Evolutionary conservation across 345 rosid species (phyloP).

Genomic region (Eucalyptus cloeziana): DNA sequence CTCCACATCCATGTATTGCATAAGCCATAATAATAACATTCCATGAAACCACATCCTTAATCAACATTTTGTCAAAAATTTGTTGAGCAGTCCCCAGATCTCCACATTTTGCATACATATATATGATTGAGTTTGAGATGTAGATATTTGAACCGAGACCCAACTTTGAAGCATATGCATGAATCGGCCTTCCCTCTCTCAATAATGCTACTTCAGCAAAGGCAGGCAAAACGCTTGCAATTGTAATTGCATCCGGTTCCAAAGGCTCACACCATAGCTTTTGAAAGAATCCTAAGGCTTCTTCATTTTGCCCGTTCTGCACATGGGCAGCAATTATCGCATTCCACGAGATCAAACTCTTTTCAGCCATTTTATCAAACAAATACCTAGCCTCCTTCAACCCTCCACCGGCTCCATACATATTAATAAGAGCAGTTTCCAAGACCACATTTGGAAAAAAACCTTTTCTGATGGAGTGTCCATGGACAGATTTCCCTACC

Average conservation of each 20-base stretch:
- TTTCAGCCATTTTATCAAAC: conserved; percentile 29
- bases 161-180: conserved; percentile 31
- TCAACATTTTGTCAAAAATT: conserved; percentile 23
- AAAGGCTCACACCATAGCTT: conserved; percentile 21
- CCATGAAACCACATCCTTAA: conserved; percentile 65
- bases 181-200: conserved; percentile 45
- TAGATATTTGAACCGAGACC: conserved; percentile 19
- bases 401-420: conserved; percentile 41
- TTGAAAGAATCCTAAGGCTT: conserved; percentile 43
- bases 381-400: conserved; percentile 28
- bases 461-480: conserved; percentile 45
- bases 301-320: conserved; percentile 26
- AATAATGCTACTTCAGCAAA: conserved; percentile 43
- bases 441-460: conserved; percentile 50
- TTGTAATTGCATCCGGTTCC: conserved; percentile 41
- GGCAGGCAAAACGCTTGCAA: conserved; percentile 57
- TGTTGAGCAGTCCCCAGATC: conserved; percentile 49
- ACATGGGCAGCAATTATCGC: conserved; percentile 51
- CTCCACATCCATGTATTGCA: conserved; percentile 58
- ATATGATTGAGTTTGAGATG: conserved; percentile 47
- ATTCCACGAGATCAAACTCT: conserved; percentile 64
- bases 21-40: conserved; percentile 67
- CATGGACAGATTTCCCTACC: conserved; percentile 51
- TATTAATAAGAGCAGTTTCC: conserved; percentile 60
- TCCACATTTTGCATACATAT: conserved; percentile 68